Evolutionary conservation across 768 basidiomycete genomes (phyloP).

Genomic region (Psilocybe azurescens): DNA sequence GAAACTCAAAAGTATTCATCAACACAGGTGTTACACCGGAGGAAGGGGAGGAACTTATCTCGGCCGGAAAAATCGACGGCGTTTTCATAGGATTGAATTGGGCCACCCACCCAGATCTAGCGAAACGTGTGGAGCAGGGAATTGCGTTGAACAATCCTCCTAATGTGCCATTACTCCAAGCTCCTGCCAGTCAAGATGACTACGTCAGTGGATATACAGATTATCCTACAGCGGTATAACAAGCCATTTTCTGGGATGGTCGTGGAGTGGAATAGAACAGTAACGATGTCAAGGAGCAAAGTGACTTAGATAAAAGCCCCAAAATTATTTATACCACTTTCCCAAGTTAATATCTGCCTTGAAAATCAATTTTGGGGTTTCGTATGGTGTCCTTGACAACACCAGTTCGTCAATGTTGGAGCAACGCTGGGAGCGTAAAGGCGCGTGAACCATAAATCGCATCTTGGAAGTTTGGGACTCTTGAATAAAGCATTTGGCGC

Average conservation of each 20-base stretch:
- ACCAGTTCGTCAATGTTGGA: too few species aligned
- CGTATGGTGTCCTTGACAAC: too few species aligned
- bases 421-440: too few species aligned
- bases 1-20: conserved; percentile 6
- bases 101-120: conserved; percentile 8
- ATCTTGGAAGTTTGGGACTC: too few species aligned
- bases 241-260: not conserved
- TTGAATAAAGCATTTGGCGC: too few species aligned
- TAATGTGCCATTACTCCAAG: not conserved
- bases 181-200: not conserved
- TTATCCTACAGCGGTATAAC: not conserved
- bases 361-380: too few species aligned
- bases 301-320: too few species aligned
- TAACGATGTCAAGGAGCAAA: too few species aligned
- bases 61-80: conserved; percentile 1
- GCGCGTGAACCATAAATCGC: too few species aligned
- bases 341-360: too few species aligned
- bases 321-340: too few species aligned
- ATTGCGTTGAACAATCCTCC: conserved; percentile 3
- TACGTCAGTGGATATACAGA: conserved; percentile 7
- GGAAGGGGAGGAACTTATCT: conserved; percentile 9
- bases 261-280: not conserved
- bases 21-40: conserved; percentile 6
- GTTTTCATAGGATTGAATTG: conserved; percentile 2
- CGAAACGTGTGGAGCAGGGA: conserved; percentile 4